Evolutionary conservation across 768 basidiomycete species (phyloP), one percentile per base, ranked within the genome.

Genomic region (Pleurotus citrinopileatus): DNA sequence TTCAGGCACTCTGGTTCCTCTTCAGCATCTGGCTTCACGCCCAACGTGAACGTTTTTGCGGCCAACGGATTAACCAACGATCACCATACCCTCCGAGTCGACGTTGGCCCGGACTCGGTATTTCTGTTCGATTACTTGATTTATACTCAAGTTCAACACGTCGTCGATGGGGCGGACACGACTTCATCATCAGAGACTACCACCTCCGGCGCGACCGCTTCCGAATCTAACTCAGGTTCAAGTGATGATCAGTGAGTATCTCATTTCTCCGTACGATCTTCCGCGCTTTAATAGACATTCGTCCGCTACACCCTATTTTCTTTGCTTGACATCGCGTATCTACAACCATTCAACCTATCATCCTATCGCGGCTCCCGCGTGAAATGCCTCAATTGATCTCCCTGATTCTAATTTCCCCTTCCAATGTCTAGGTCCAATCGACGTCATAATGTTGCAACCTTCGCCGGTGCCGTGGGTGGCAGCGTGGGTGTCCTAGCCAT

Each of bases 381-480:
- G n/a, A 34, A 34, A 34, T 34, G 32, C 32, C 32, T 34, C 32
- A 34, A 34, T 32, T 36, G 12, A 51, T 20, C 19, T 10, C 19
- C 10, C 10, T 19, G 19, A 25, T 44, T 25, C 43, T 51, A 19
- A 40, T 19, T 13, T 47, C 34, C 8, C 34, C 19, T 19, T 37
- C 36, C 37, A n/a, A 8, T 19, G 19, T 9, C 34, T n/a, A n/a
- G 48, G 28, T 2, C 29, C 12, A 32, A 51, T 34, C 32, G 27
- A 51, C 48, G 34, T 15, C 48, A 51, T n/a, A 37, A 51, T 23
- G 20, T 51, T 37, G 74, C 71, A 13, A 80, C 81, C 4, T 83
- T 85, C 60, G 81, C 70, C 1, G 79, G 74, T n/a, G 80, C 77
- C 1, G 70, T 83, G 20, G 80, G 78, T 0, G 77, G 78, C 25